Percentiles rank a stretch among this genome's conserved stretches.
Conservation (phyloP, 768 basidiomycete genomes). For the Mycena capillaripes region DNA sequence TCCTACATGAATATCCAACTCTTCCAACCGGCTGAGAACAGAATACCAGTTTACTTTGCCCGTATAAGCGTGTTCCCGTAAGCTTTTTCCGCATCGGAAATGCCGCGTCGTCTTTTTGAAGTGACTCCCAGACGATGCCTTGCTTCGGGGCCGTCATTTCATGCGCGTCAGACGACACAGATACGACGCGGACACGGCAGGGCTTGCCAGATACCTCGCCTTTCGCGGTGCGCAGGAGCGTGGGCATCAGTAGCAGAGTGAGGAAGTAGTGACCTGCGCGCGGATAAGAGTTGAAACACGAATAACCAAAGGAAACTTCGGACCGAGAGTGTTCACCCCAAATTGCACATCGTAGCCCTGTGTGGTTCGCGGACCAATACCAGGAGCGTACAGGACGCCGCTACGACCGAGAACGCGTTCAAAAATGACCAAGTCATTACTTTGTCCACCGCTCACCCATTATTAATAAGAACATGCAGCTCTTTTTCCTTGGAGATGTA, state of each 20-base stretch:
- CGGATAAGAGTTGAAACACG: conserved; percentile 1
- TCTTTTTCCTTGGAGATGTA: conserved; percentile 46
- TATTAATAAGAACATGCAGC: conserved; percentile 52
- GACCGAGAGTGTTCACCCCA: conserved; percentile 49
- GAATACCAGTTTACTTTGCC: conserved; percentile 58
- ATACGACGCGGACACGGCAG: conserved; percentile 45
- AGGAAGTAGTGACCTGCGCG: conserved; percentile 49
- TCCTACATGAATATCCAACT: background rate
- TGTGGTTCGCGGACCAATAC: conserved; percentile 43
- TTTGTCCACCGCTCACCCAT: conserved; percentile 40
- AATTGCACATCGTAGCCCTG: conserved; percentile 53
- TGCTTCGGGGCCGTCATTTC: conserved; percentile 40
- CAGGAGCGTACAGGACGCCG: conserved; percentile 49
- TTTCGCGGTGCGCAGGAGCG: conserved; percentile 45
- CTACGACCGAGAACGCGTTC: conserved; percentile 29
- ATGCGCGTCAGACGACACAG: conserved; percentile 41
- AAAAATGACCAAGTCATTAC: background rate
- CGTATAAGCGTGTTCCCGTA: conserved; percentile 39
- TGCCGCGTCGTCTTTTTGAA: conserved; percentile 44
- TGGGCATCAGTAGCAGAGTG: conserved; percentile 49
- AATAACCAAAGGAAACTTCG: background rate
- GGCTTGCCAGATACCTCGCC: conserved; percentile 41
- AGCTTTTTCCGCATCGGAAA: conserved; percentile 38
- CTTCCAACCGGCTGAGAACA: background rate
- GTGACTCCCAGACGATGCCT: conserved; percentile 48